Evolutionary conservation across 768 basidiomycete genomes (phyloP), one percentile per base, ranked within the genome.

Genomic region (Leccinum truebloodii): DNA sequence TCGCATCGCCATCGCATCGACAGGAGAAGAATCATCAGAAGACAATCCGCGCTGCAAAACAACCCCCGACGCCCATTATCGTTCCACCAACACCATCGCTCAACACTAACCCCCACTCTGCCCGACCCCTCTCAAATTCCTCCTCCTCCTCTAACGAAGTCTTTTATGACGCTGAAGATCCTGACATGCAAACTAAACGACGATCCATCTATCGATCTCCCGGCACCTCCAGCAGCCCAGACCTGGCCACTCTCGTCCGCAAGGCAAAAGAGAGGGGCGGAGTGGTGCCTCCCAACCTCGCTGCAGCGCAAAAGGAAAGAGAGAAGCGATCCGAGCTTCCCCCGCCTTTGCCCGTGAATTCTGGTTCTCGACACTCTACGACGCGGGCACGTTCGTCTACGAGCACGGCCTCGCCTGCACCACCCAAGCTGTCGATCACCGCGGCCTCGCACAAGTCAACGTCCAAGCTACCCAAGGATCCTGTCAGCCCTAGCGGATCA

Each of bases 201-300:
- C 84, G 92, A 54, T 92, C 90, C 63, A 85, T 97, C 78, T 95
- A 94, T 72, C 82, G 95, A 59, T 89, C 91, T 20, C 82, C 90
- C 12, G 95, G 94, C 48, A 95, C 93, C 8, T 90, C 94, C 35
- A 92, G 90, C 67, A 94, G 90, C 70, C 95, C 95, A 28, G 95
- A 98, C 75, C 80, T 97, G 22, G 92, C 92, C 4, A 94, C 92
- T 10, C 80, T 97, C 56, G 73, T 95, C 56, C 82, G 88, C 62
- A 95, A 94, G 75, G 89, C 91, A 16, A 92, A 88, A 75, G 89
- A 89, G 67, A 78, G 82, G 54, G 85, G 85, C 20, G 81, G 78
- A 0, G 75, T 78, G 44, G 68, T 82, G 24, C 70, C 73, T 14
- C 37, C 71, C 65, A 60, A 61, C 71, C 67, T 74, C 71, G 76